Evolutionary conservation across 1,139 yeast species (phyloP).

Genomic region (Blastobotrys raffinosifermentans): DNA sequence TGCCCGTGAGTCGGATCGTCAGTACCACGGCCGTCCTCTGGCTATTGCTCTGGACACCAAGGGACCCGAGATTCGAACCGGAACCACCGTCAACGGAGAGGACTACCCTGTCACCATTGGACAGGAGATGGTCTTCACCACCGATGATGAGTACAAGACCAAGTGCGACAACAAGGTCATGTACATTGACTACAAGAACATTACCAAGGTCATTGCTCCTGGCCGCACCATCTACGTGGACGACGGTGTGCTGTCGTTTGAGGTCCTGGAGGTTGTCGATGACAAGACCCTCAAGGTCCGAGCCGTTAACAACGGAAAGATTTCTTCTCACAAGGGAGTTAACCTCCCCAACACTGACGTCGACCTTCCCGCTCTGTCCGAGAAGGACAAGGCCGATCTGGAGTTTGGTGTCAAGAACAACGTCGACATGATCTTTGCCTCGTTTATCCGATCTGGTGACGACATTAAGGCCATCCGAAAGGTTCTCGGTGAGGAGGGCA

Average conservation of each 20-base stretch:
- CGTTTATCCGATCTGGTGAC: constrained; percentile 90
- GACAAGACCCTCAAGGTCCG: constrained; percentile 74
- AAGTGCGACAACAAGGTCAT: constrained; percentile 70
- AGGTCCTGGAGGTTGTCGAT: constrained; percentile 78
- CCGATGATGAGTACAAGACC: constrained; percentile 73
- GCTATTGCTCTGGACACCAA: constrained; percentile 98
- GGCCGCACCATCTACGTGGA: constrained; percentile 93
- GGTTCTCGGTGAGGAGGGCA: constrained; percentile 95
- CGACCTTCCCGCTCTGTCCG: constrained; percentile 95
- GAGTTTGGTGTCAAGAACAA: constrained; percentile 93
- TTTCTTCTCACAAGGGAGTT: constrained; percentile 97
- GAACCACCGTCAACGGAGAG: constrained; percentile 71
- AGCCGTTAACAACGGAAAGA: constrained; percentile 90
- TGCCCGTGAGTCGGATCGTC: constrained; percentile 87
- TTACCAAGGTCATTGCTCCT: constrained; percentile 80
- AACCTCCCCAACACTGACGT: constrained; percentile 99
- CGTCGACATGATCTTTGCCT: constrained; percentile 97
- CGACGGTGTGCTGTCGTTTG: constrained; percentile 96
- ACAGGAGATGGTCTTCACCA: constrained; percentile 90
- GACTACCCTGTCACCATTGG: constrained; percentile 80
- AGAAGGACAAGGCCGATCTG: constrained; percentile 89
- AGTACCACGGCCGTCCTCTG: constrained; percentile 91
- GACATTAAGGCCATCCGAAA: constrained; percentile 87
- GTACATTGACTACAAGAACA: constrained; percentile 93
- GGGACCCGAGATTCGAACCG: constrained; percentile 99